These are phyloP conservation scores for Euphorbia celastroides DNA, from an alignment of 441 rosid genomes.

Conservation along the genomic window DNA sequence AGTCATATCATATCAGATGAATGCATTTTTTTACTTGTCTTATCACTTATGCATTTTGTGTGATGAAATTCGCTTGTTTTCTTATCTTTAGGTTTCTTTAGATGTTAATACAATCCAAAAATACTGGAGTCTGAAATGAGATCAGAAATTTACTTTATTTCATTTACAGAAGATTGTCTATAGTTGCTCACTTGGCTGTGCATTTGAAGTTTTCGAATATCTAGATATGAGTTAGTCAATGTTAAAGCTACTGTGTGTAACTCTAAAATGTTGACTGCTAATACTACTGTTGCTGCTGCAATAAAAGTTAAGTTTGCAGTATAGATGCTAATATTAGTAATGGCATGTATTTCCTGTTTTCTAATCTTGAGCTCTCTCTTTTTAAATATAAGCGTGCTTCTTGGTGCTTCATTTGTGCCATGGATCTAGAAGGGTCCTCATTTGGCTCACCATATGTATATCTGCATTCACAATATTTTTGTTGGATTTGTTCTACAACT, in stretches of 20 bases:
- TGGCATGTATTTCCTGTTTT: neutral
- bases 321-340: neutral
- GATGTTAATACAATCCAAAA: neutral
- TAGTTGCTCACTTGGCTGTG: neutral
- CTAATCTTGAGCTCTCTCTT: neutral
- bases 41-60: slow-evolving; percentile 41
- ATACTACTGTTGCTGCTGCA: neutral
- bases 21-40: neutral
- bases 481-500: neutral
- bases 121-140: neutral
- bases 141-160: neutral
- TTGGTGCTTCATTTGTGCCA: neutral
- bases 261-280: neutral
- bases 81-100: slow-evolving; percentile 22
- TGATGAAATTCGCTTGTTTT: slow-evolving; percentile 35
- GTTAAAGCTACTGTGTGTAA: neutral
- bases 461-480: slow-evolving; percentile 5
- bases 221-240: too few species aligned
- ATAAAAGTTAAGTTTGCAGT: neutral
- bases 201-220: neutral
- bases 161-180: neutral
- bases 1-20: slow-evolving; percentile 3
- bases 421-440: neutral
- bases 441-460: neutral
- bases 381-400: neutral